Evolutionary conservation across 2,329 filamentous ascomycete genomes (phyloP).

Genomic region (Hysterium pulicare): DNA sequence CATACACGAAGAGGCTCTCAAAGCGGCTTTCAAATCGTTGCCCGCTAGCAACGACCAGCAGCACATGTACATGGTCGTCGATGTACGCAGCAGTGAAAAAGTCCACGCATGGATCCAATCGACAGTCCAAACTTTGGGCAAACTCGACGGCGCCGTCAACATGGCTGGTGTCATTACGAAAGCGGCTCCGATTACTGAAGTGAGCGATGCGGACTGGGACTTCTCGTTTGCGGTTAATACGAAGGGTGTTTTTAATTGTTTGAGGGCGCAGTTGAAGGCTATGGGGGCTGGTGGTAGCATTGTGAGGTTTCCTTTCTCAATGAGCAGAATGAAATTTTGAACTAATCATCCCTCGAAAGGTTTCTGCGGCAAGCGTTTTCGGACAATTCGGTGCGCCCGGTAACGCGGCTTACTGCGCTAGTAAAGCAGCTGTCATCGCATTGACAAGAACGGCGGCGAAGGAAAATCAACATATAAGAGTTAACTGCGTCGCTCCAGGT

Average conservation of each 20-base stretch:
- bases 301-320: no score
- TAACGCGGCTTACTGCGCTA: constrained; percentile 24
- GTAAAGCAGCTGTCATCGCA: constrained; percentile 33
- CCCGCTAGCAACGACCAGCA: constrained; percentile 22
- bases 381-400: constrained; percentile 20
- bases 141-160: constrained; percentile 39
- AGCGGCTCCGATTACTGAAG: constrained; percentile 9
- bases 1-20: constrained; percentile 37
- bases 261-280: constrained; percentile 16
- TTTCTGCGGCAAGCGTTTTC: constrained; percentile 15
- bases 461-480: constrained; percentile 18
- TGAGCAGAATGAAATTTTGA: no score
- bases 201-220: constrained; percentile 36
- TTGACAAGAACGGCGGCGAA: constrained; percentile 28
- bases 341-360: no score
- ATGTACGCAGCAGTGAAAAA: constrained; percentile 42
- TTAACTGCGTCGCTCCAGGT: constrained; percentile 20
- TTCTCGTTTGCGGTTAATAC: constrained; percentile 33
- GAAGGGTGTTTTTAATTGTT: constrained; percentile 31
- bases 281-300: constrained; percentile 17
- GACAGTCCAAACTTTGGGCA: constrained; percentile 30
- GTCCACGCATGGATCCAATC: constrained; percentile 40
- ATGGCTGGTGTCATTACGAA: constrained; percentile 37
- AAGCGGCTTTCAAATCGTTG: constrained; percentile 30
- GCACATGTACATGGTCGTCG: constrained; percentile 36